Conservation (phyloP, 371 early-diverging fungal species). For the Rhizopus delemar region DNA sequence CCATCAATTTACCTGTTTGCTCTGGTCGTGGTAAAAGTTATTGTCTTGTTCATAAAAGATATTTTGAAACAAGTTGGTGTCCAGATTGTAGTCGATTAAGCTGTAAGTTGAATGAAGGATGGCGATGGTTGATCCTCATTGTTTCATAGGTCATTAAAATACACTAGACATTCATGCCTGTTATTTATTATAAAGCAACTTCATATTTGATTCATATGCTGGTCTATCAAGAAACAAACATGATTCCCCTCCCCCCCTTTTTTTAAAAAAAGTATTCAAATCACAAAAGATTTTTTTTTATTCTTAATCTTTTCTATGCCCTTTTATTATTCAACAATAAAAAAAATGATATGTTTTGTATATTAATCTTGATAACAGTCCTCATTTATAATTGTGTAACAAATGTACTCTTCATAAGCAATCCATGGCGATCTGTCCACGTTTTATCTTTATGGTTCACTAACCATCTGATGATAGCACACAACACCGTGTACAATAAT, state of each 20-base stretch:
- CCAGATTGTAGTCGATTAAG: conserved; percentile 32
- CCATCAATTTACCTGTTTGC: background rate
- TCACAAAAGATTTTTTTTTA: background rate
- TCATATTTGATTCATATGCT: background rate
- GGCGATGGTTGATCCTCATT: background rate
- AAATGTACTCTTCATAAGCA: too few relatives aligned
- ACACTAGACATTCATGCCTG: background rate
- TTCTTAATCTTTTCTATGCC: too few relatives aligned
- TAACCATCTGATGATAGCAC: too few relatives aligned
- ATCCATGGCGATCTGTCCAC: too few relatives aligned
- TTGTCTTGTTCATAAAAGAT: conserved; percentile 39
- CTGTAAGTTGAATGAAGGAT: background rate
- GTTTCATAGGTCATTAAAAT: background rate
- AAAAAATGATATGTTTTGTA: too few relatives aligned
- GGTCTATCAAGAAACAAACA: background rate
- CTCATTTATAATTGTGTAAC: too few relatives aligned
- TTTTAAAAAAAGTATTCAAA: background rate
- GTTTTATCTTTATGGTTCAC: too few relatives aligned
- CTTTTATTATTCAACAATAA: too few relatives aligned
- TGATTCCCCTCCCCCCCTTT: background rate
- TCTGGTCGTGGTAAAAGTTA: conserved; percentile 33
- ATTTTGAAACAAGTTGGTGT: conserved; percentile 48
- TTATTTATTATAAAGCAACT: background rate
- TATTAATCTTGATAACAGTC: too few relatives aligned
- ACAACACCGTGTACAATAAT: too few relatives aligned